Percentiles rank a stretch among this genome's conserved stretches.
Conservation (phyloP, 129 eudicot genomes). For the Mikania micrantha region DNA sequence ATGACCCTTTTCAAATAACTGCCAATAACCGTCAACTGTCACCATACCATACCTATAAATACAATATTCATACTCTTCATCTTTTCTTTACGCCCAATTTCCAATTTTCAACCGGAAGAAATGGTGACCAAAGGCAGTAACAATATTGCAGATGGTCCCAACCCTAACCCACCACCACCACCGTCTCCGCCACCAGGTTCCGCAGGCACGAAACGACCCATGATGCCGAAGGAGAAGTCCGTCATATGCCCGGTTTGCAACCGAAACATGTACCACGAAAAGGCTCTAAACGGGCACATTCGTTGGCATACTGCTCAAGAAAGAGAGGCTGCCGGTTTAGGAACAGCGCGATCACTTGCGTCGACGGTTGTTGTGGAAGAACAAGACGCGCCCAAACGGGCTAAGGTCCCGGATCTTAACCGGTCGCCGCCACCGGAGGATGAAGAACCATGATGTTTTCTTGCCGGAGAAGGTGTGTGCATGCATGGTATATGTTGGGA, state of each 20-base stretch:
- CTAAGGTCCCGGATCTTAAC: not conserved
- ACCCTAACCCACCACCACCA: not conserved
- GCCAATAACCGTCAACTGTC: too few relatives aligned
- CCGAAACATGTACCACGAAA: not conserved
- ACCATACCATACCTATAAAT: too few relatives aligned
- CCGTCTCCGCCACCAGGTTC: not conserved
- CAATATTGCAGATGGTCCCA: not conserved
- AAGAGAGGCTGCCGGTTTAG: not conserved
- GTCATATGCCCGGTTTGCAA: not conserved
- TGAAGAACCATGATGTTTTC: not conserved
- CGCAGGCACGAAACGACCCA: not conserved
- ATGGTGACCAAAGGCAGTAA: too few relatives aligned
- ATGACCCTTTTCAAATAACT: too few relatives aligned
- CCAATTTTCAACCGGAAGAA: too few relatives aligned
- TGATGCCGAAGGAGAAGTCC: not conserved
- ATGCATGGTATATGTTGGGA: not conserved
- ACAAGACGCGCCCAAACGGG: not conserved
- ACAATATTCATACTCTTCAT: too few relatives aligned
- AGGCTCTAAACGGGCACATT: not conserved
- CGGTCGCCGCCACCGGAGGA: not conserved
- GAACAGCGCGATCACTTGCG: not conserved
- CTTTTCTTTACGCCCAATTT: too few relatives aligned
- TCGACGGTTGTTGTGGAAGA: not conserved
- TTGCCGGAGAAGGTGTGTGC: not conserved
- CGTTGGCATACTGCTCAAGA: not conserved